phyloP scores from a whole-genome alignment of 208 protist genomes.

The Wallacemonas rigidus region DNA sequence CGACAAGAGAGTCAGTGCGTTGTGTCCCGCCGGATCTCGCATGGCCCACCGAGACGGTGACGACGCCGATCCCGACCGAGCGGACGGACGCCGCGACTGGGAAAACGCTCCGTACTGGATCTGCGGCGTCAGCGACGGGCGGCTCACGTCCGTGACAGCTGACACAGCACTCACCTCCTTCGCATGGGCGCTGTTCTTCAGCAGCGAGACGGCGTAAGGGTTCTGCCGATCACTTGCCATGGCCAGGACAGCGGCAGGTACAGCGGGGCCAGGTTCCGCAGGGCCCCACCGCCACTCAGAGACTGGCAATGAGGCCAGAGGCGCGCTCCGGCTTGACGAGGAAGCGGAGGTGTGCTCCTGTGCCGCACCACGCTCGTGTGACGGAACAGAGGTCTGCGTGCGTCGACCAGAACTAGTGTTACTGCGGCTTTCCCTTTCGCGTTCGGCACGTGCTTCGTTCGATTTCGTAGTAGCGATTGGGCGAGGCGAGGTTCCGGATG shows the following conservation, averaged over 20 bases:
- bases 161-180: background rate
- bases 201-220: background rate
- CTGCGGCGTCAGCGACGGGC: background rate
- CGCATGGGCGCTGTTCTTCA: background rate
- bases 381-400: no score
- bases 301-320: background rate
- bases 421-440: no score
- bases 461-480: no score
- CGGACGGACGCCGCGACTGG: background rate
- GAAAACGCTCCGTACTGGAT: slow-evolving; percentile 10
- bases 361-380: no score
- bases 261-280: slow-evolving; percentile 7
- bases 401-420: no score
- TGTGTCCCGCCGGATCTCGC: background rate
- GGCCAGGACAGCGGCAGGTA: slow-evolving; percentile 1
- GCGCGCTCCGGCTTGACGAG: background rate
- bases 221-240: background rate
- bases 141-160: background rate
- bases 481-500: no score
- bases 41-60: background rate
- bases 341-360: background rate
- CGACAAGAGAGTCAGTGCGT: background rate
- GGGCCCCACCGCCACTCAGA: slow-evolving; percentile 11
- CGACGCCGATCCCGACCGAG: background rate
- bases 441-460: no score